These are phyloP conservation scores for Hypoxylon fuscum DNA, from an alignment of 495 filamentous ascomycete species.

Conservation along the genomic window DNA sequence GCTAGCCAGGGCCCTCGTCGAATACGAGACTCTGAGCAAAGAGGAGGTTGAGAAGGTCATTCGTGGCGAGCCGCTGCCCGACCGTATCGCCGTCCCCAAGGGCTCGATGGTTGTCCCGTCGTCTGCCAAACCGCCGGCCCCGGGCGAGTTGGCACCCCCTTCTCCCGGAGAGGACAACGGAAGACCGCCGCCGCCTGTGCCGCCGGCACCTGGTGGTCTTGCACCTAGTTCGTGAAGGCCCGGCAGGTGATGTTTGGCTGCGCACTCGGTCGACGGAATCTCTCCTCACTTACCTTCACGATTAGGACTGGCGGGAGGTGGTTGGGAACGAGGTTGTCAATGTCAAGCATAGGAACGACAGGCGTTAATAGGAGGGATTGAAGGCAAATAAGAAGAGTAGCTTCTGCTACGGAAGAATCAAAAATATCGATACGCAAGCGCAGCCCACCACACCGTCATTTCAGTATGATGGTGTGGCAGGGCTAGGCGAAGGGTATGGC, in stretches of 20 bases:
- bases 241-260: slow-evolving; percentile 9
- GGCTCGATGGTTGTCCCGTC: slow-evolving; percentile 59
- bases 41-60: slow-evolving; percentile 91
- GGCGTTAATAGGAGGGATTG: background rate
- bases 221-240: slow-evolving; percentile 5
- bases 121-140: slow-evolving; percentile 37
- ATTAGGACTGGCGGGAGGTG: background rate
- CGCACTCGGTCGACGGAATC: background rate
- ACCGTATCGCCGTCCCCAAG: slow-evolving; percentile 55
- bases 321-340: background rate
- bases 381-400: background rate
- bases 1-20: slow-evolving; percentile 85
- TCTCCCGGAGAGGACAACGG: slow-evolving; percentile 25
- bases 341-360: slow-evolving; percentile 4
- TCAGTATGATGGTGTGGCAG: too few relatives aligned
- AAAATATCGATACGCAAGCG: background rate
- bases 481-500: too few relatives aligned
- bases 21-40: slow-evolving; percentile 90
- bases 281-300: background rate
- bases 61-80: slow-evolving; percentile 79
- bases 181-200: slow-evolving; percentile 33
- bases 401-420: slow-evolving; percentile 1
- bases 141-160: slow-evolving; percentile 39
- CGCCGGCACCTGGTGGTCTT: slow-evolving; percentile 32
- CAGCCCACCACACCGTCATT: background rate